These are phyloP conservation scores for Aureobasidium pullulans DNA, from an alignment of 2,329 filamentous ascomycete genomes.

Conservation along the genomic window DNA sequence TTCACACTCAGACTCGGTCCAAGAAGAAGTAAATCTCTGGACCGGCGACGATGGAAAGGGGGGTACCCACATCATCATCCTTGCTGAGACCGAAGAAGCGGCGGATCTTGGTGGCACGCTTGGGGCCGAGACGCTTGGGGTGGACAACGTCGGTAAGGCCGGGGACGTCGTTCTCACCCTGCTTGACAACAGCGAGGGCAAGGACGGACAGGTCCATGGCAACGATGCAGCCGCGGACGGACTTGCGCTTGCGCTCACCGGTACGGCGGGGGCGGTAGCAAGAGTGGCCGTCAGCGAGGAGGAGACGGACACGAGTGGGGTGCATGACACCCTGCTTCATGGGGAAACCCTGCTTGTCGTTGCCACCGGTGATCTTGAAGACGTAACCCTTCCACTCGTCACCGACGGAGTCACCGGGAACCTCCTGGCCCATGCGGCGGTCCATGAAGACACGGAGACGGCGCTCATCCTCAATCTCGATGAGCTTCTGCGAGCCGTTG, in stretches of 20 bases:
- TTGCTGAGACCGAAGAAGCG: conserved; percentile 99
- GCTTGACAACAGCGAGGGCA: conserved; percentile 93
- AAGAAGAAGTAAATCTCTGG: conserved; percentile 15
- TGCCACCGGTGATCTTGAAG: conserved; percentile 98
- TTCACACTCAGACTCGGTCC: conserved; percentile 40
- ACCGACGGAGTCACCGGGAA: conserved; percentile 87
- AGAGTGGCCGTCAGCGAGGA: conserved; percentile 92
- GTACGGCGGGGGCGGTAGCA: conserved; percentile 98
- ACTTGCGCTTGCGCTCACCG: conserved; percentile 99
- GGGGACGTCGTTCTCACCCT: conserved; percentile 89
- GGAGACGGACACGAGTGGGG: conserved; percentile 94
- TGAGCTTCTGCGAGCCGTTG: conserved; percentile 99
- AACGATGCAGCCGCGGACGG: conserved; percentile 97
- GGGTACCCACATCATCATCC: conserved; percentile 97
- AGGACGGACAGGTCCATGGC: conserved; percentile 91
- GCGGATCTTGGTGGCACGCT: conserved; percentile 99
- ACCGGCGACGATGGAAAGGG: conserved; percentile 55
- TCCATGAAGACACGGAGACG: conserved; percentile 99
- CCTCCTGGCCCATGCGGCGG: conserved; percentile 91
- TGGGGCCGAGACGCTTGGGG: conserved; percentile 98
- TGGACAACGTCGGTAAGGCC: conserved; percentile 95
- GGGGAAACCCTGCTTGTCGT: conserved; percentile 99
- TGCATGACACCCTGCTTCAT: conserved; percentile 99
- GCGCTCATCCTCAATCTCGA: conserved; percentile 99
- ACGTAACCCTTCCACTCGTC: conserved; percentile 99